phyloP scores from a whole-genome alignment of 164 flowering plant genomes.

The Stephania japonica region DNA sequence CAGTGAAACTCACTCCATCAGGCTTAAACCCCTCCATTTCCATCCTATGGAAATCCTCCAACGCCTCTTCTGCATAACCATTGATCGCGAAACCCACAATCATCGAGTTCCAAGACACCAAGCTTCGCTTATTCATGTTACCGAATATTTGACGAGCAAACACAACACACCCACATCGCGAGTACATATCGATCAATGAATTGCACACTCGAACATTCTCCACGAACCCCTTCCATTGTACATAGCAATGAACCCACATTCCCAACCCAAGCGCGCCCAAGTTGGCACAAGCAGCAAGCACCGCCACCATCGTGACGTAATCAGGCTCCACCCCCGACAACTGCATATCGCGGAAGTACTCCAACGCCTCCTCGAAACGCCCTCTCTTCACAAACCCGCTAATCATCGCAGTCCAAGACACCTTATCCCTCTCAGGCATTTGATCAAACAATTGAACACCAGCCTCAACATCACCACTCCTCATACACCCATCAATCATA shows the following conservation, averaged over 20 bases:
- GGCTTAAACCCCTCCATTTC: constrained; percentile 46
- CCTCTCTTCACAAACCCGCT: constrained; percentile 48
- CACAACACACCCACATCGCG: constrained; percentile 53
- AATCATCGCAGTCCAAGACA: constrained; percentile 60
- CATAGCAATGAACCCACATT: constrained; percentile 42
- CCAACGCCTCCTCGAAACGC: constrained; percentile 39
- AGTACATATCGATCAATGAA: constrained; percentile 58
- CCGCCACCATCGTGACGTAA: constrained; percentile 47
- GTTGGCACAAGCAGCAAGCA: constrained; percentile 49
- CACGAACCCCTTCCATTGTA: constrained; percentile 18
- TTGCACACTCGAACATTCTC: constrained; percentile 39
- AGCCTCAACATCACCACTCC: constrained; percentile 30
- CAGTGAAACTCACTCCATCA: constrained; percentile 55
- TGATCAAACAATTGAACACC: constrained; percentile 45
- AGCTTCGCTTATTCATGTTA: constrained; percentile 32
- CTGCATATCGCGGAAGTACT: constrained; percentile 48
- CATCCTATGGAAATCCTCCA: constrained; percentile 40
- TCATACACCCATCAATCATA: constrained; percentile 62
- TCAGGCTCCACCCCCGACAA: constrained; percentile 42
- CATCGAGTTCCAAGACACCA: constrained; percentile 63
- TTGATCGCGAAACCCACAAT: constrained; percentile 59
- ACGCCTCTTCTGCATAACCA: constrained; percentile 47
- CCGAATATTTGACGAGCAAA: constrained; percentile 42
- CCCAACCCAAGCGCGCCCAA: constrained; percentile 49
- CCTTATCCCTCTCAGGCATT: constrained; percentile 50